Conservation (phyloP, 805 yeast genomes). For the Candida cerambycidarum region DNA sequence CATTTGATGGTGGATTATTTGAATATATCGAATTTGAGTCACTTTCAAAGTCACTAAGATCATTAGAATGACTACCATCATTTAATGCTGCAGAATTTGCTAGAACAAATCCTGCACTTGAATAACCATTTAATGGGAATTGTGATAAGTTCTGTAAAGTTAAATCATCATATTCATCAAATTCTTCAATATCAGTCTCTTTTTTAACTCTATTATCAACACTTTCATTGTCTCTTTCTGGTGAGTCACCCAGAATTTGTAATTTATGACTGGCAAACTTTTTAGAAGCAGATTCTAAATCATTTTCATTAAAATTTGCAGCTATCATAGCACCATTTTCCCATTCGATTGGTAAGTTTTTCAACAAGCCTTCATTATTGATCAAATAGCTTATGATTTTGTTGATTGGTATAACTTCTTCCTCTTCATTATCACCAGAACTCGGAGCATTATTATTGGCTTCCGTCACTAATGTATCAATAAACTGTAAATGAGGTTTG, state of each 20-base stretch:
- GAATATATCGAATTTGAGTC: slow-evolving; percentile 24
- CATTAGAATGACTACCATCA: slow-evolving; percentile 15
- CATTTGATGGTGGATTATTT: slow-evolving; percentile 5
- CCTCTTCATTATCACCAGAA: slow-evolving; percentile 10
- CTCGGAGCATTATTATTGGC: background rate
- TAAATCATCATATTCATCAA: slow-evolving; percentile 11
- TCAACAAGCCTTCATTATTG: slow-evolving; percentile 38
- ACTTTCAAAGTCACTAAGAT: slow-evolving; percentile 24
- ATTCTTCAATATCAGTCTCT: slow-evolving; percentile 7
- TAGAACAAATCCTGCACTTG: slow-evolving; percentile 18
- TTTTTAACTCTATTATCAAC: background rate
- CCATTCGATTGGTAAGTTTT: slow-evolving; percentile 44
- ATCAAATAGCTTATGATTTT: slow-evolving; percentile 46
- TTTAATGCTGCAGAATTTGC: slow-evolving; percentile 18
- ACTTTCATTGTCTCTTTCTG: background rate
- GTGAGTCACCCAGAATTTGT: slow-evolving; percentile 3
- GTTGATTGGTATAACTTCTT: slow-evolving; percentile 42
- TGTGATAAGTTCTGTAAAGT: slow-evolving; percentile 15
- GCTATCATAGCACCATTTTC: slow-evolving; percentile 45
- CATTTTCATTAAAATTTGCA: slow-evolving; percentile 30
- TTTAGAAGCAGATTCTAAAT: slow-evolving; percentile 25
- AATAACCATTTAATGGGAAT: slow-evolving; percentile 19
- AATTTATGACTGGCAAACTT: slow-evolving; percentile 35
- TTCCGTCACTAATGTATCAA: slow-evolving; percentile 11
- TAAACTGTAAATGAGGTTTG: slow-evolving; percentile 26